Base-by-base conservation (phyloP, 768 basidiomycete species). In the Kwoniella sp. region DNA sequence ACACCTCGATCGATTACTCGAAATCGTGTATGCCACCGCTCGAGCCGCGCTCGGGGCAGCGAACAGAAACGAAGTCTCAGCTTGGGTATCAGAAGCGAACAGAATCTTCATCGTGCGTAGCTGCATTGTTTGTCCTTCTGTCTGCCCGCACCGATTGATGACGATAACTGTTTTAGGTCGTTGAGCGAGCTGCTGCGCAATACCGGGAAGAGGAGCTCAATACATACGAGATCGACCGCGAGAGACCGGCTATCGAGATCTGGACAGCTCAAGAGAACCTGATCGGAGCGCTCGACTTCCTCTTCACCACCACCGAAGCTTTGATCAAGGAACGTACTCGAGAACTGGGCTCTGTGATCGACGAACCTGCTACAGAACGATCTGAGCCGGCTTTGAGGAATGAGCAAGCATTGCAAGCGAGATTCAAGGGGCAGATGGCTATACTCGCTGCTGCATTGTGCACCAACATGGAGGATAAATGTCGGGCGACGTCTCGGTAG, bases 241-340 rank as follows among this genome's bases (percentile, higher is more conserved):
- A 86, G 87, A 85, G 84, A 85, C 68, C 85, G 12, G 68, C 71
- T 0, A 53, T 68, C 23, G 79, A 88, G 65, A 88, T 90, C 0
- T 98, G 94, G 95, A 92, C 92, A 20, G 91, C 91, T 73, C 84
- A 84, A 52, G 83, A 87, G 2, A 75, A 82, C 0, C 79, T 91
- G 17, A 86, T 95, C 58, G 89, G 92, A 48, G 84, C 86, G 9
- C 79, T 90, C 4, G 83, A 88, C 26, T 84, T 84, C 52, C 83
- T 95, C n/a, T 93, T 94, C 71, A 86, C 89, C 28, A 64, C 69
- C 20, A 80, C 80, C 13, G 79, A 81, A 20, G 55, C 66, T 3
- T 63, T 81, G 54, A 76, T 83, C 30, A 67, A 67, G 15, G 79
- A 82, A 29, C 70, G 78, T 7, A 73, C 70, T 1, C 73, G 80